A percentile compares a stretch with the other conserved stretches of the same genome.
Evolutionary conservation across 352 stramenopile genomes (phyloP).

Genomic region (Phytophthora hibernalis): DNA sequence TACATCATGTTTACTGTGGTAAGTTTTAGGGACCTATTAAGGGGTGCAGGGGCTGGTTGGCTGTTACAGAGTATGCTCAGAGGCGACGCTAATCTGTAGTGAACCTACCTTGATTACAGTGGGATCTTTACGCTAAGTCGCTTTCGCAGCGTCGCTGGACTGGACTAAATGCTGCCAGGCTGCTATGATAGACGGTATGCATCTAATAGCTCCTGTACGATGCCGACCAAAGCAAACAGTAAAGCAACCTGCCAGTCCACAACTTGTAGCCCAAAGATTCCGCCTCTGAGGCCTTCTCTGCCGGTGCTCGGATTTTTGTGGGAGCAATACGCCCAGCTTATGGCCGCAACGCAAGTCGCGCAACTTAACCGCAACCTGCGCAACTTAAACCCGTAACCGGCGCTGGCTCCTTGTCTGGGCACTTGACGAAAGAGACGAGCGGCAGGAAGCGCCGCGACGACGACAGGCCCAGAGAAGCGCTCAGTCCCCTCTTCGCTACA

Average conservation of each 20-base stretch:
- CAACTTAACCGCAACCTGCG: slow-evolving; percentile 5
- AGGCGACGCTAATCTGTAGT: background rate
- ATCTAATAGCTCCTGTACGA: background rate
- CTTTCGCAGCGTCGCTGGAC: background rate
- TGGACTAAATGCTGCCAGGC: no score
- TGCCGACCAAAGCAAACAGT: background rate
- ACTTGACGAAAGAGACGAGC: slow-evolving; percentile 44
- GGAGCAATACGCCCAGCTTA: no score
- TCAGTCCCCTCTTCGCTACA: slow-evolving; percentile 4
- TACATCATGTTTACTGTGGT: background rate
- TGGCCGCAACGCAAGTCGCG: no score
- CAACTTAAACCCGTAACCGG: slow-evolving; percentile 8
- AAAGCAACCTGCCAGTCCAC: no score
- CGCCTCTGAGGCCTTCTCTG: background rate
- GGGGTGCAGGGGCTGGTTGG: background rate
- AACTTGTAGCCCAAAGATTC: no score
- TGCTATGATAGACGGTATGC: background rate
- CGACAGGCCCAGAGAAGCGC: slow-evolving; percentile 10
- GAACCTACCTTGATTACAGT: background rate
- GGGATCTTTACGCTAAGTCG: background rate
- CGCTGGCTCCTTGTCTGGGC: slow-evolving; percentile 31
- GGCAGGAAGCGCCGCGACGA: slow-evolving; percentile 18
- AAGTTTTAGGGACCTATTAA: background rate
- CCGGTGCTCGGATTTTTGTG: background rate
- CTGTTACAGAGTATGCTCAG: background rate